Conservation (phyloP, 805 yeast species). For the Zygosaccharomyces lentus region DNA sequence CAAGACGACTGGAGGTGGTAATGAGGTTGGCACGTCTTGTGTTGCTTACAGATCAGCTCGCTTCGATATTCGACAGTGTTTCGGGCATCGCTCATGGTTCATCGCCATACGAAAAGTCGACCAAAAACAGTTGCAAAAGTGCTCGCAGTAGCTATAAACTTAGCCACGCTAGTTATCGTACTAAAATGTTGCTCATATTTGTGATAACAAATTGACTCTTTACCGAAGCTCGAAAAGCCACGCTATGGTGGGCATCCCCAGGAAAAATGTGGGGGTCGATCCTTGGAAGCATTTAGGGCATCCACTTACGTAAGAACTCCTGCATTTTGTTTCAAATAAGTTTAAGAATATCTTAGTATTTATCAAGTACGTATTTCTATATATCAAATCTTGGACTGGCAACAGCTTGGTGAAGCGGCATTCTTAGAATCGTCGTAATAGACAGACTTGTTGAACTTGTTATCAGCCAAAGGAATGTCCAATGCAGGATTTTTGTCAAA, state of each 20-base stretch:
- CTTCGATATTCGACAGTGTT: neutral
- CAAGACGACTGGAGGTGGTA: neutral
- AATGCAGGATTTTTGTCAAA: conserved; percentile 74
- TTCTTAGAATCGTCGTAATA: conserved; percentile 33
- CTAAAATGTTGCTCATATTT: too few species aligned
- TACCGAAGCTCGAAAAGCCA: too few species aligned
- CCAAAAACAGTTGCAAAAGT: too few species aligned
- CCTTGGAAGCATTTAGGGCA: too few species aligned
- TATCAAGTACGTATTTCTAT: neutral
- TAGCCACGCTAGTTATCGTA: too few species aligned
- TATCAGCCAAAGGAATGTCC: conserved; percentile 68
- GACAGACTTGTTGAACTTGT: conserved; percentile 61
- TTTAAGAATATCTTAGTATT: neutral
- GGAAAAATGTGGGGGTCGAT: too few species aligned
- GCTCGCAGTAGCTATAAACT: too few species aligned
- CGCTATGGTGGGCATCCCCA: too few species aligned
- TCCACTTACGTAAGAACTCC: too few species aligned
- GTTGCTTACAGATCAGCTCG: neutral
- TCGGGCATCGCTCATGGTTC: neutral
- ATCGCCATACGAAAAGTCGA: neutral
- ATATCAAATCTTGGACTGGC: conserved; percentile 15
- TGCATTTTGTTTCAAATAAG: neutral
- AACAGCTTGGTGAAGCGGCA: conserved; percentile 16
- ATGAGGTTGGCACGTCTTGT: too few species aligned
- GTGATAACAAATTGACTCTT: too few species aligned